Evolutionary conservation across 2,329 filamentous ascomycete species (phyloP), one percentile per base, ranked within the genome.

Genomic region (Leptographium galeiforme): DNA sequence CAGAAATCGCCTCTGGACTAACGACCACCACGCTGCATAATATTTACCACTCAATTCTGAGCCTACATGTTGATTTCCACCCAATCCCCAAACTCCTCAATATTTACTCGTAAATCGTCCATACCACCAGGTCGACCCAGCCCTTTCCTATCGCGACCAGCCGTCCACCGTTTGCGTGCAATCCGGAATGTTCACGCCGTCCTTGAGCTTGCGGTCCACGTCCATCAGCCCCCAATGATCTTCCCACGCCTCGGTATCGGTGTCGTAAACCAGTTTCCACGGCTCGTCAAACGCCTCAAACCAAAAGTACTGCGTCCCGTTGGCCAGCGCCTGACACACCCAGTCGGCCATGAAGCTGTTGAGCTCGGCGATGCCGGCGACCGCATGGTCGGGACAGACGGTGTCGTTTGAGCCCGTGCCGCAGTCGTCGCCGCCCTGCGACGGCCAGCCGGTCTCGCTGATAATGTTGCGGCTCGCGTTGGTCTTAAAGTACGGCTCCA

Each of bases 281-380:
- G 89, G 89, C 74, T 97, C 91, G 65, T 97, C 91, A 65, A 96
- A 97, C 11, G 89, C 89, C 64, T 90, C 87, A 66, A 97, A 96
- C 91, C 91, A 97, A 65, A 96, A 96, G 67, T 95, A 97, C 60
- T 94, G 82, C 2, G 89, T 96, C 47, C 84, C 85, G 62, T 95
- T 95, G 30, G 72, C 72, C 57, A 96, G 69, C 12, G 86, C 82
- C 51, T 81, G 75, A 66, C 91, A 97, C 0, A 97, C 82, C 84
- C 87, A 97, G 58, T 81, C 79, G 2, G 81, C 73, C 80, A 97
- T 84, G 62, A 96, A 89, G n/a, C 72, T 74, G 64, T 97, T 97
- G 72, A 96, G 74, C 65, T 89, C 81, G 18, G 80, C 71, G 46
- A 96, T 75, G 25, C 88, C 85, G 0, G 90, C 91, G 2, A 95